A percentile compares a stretch with the other conserved stretches of the same genome.
phyloP scores from a whole-genome alignment of 1,284 basidiomycete species.

The Hemileia vastatrix region DNA sequence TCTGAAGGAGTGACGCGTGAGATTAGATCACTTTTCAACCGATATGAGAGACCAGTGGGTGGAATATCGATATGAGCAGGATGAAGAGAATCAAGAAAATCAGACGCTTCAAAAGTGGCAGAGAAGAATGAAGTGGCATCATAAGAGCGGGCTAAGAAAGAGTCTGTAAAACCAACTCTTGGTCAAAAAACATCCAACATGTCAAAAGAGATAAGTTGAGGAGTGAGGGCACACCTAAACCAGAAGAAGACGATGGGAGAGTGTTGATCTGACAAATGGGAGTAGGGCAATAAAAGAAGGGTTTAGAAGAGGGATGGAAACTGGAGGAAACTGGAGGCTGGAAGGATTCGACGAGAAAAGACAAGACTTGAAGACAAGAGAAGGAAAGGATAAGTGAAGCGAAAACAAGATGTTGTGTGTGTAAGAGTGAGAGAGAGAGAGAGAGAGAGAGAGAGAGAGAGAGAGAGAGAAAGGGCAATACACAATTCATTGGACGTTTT shows the following conservation, averaged over 20 bases:
- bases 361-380: background rate
- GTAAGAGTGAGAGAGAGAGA: background rate
- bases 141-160: slow-evolving; percentile 14
- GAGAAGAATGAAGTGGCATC: slow-evolving; percentile 16
- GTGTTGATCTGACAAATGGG: slow-evolving; percentile 10
- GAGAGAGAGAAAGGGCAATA: background rate
- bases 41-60: background rate
- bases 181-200: background rate
- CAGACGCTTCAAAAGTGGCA: background rate
- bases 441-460: background rate
- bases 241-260: slow-evolving; percentile 2
- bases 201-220: background rate
- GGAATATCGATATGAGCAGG: background rate
- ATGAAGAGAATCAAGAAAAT: background rate
- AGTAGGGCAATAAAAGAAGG: slow-evolving; percentile 4
- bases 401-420: background rate
- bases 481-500: slow-evolving; percentile 4
- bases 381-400: background rate
- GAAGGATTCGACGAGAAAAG: background rate
- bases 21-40: background rate
- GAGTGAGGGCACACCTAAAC: slow-evolving; percentile 1
- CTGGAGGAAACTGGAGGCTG: background rate
- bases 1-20: background rate
- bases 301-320: background rate
- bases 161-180: background rate